Evolutionary conservation across 192 early-diverging fungal genomes (phyloP).

Genomic region (Spizellomyces sp.): DNA sequence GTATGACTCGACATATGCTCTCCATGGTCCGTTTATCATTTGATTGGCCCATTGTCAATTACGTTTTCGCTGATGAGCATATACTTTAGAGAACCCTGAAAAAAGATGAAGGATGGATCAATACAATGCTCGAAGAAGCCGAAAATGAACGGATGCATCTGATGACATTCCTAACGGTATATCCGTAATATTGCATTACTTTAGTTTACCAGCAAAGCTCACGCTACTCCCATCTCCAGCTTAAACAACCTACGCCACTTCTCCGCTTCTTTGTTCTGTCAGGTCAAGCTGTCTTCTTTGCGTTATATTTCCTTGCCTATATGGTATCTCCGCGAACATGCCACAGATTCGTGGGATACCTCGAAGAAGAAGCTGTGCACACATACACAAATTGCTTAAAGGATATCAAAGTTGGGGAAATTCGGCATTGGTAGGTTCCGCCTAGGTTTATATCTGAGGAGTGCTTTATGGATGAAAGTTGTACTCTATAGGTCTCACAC

Average conservation of each 20-base stretch:
- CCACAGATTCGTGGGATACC: slow-evolving; percentile 87
- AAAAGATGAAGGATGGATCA: slow-evolving; percentile 91
- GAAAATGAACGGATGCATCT: slow-evolving; percentile 83
- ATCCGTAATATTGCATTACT: too few species aligned
- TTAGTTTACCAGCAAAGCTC: too few species aligned
- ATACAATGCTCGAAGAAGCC: slow-evolving; percentile 86
- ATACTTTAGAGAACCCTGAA: slow-evolving; percentile 53
- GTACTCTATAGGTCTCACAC: slow-evolving; percentile 60
- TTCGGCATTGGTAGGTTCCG: too few species aligned
- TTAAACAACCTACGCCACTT: slow-evolving; percentile 13
- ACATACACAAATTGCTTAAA: slow-evolving; percentile 87
- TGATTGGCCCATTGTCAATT: slow-evolving; percentile 78
- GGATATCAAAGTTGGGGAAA: slow-evolving; percentile 54
- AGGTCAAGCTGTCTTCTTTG: slow-evolving; percentile 88
- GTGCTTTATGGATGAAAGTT: not conserved
- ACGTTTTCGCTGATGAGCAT: too few species aligned
- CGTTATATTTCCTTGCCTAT: slow-evolving; percentile 80
- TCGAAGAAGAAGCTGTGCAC: slow-evolving; percentile 92
- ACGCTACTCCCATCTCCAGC: slow-evolving; percentile 6
- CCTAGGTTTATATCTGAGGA: slow-evolving; percentile 36
- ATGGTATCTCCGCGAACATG: slow-evolving; percentile 75
- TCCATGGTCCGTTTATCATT: slow-evolving; percentile 46
- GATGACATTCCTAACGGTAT: slow-evolving; percentile 39
- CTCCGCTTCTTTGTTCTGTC: slow-evolving; percentile 64
- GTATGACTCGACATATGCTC: slow-evolving; percentile 75